phyloP scores from a whole-genome alignment of 257 asterid genomes.

The Schizonepeta tenuifolia region DNA sequence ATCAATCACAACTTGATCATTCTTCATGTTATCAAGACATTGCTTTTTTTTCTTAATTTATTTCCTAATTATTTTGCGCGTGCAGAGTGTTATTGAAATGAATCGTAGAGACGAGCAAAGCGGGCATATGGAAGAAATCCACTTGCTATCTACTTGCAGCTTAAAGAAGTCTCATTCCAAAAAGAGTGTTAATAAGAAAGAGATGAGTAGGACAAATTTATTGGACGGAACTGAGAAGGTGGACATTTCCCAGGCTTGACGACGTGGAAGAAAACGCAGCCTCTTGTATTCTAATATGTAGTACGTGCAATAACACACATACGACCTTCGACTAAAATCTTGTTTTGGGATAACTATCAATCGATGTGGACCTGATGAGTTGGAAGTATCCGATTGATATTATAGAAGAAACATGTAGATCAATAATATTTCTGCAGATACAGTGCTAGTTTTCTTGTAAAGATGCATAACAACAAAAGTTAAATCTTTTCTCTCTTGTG shows the following conservation, averaged over 20 bases:
- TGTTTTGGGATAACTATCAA: conserved; percentile 32
- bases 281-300: too few species aligned
- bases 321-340: background rate
- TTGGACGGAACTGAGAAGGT: conserved; percentile 31
- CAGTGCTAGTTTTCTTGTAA: background rate
- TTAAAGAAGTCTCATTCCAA: conserved; percentile 8
- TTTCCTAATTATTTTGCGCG: background rate
- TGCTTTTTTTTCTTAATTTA: background rate
- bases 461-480: too few species aligned
- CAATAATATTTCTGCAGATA: background rate
- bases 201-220: conserved; percentile 17
- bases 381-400: background rate
- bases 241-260: conserved; percentile 28
- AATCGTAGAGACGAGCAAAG: conserved; percentile 71
- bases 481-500: background rate
- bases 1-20: background rate
- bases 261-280: background rate
- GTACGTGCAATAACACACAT: background rate
- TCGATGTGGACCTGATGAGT: conserved; percentile 18
- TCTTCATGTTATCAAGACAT: too few species aligned
- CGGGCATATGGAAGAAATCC: conserved; percentile 64
- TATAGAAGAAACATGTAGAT: background rate
- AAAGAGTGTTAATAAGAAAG: too few species aligned
- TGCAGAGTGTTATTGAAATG: conserved; percentile 83
- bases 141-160: conserved; percentile 47